Conservation (phyloP, 1,284 basidiomycete species). For the Austroboletus rostrupii region DNA sequence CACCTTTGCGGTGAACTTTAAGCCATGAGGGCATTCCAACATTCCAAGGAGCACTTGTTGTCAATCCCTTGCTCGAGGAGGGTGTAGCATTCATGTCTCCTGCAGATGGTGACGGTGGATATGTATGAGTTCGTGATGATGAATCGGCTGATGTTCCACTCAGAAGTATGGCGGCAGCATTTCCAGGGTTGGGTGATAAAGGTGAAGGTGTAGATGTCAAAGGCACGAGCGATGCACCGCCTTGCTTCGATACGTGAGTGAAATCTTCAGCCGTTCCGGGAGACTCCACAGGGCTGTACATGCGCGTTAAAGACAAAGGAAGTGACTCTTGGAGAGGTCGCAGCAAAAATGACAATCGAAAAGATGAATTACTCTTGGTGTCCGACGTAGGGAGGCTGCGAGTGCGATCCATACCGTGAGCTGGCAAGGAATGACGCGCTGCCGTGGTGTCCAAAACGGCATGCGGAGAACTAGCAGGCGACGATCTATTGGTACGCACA, state of each 20-base stretch:
- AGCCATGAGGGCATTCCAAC: conserved; percentile 73
- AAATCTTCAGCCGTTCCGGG: conserved; percentile 54
- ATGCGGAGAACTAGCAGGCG: conserved; percentile 38
- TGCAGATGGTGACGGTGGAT: conserved; percentile 64
- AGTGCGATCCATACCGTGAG: conserved; percentile 36
- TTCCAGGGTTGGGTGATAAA: conserved; percentile 14
- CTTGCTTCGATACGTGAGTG: conserved; percentile 60
- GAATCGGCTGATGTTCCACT: conserved; percentile 17
- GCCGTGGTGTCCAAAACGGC: conserved; percentile 67
- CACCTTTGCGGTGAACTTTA: conserved; percentile 50
- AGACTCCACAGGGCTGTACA: conserved; percentile 32
- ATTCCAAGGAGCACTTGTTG: conserved; percentile 43
- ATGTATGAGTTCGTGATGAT: conserved; percentile 53
- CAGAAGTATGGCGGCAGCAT: conserved; percentile 4
- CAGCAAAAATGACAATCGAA: conserved; percentile 58
- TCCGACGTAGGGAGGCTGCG: conserved; percentile 33
- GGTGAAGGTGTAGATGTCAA: conserved; percentile 38
- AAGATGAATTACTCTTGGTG: conserved; percentile 39
- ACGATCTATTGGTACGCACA: conserved; percentile 53
- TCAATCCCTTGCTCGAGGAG: conserved; percentile 25
- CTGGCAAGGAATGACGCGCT: conserved; percentile 32
- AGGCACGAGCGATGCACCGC: conserved; percentile 57
- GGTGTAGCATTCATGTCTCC: conserved; percentile 32
- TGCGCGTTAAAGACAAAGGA: conserved; percentile 34
- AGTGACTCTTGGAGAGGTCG: conserved; percentile 58